phyloP scores from a whole-genome alignment of 331 rosid genomes.

The Erythrophleum ivorense region DNA sequence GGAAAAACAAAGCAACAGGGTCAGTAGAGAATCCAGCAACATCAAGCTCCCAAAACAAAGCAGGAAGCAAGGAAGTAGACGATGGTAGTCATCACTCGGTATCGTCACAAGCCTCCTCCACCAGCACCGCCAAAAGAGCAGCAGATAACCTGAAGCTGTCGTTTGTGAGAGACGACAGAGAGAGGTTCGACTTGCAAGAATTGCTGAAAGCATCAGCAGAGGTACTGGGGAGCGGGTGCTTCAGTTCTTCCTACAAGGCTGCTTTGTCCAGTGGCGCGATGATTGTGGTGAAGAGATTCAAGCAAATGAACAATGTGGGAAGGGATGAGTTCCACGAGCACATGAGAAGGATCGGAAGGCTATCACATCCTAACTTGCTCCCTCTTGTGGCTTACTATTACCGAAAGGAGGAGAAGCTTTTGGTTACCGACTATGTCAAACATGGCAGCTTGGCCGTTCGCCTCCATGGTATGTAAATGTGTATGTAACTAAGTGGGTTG shows the following conservation, averaged over 20 bases:
- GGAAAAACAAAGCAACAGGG: constrained; percentile 35
- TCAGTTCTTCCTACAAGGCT: constrained; percentile 89
- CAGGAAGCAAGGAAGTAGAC: constrained; percentile 11
- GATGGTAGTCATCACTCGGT: constrained; percentile 16
- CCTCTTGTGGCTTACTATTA: constrained; percentile 86
- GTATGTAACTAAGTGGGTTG: not conserved
- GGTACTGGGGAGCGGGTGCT: constrained; percentile 78
- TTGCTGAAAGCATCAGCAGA: constrained; percentile 83
- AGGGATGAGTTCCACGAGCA: constrained; percentile 79
- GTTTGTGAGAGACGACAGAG: constrained; percentile 69
- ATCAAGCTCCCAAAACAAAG: not conserved
- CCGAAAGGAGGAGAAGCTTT: constrained; percentile 85
- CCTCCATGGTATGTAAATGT: constrained; percentile 65
- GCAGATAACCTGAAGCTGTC: constrained; percentile 54
- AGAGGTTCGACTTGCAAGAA: constrained; percentile 70
- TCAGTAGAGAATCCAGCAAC: constrained; percentile 46
- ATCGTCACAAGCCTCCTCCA: constrained; percentile 20
- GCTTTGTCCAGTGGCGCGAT: constrained; percentile 51
- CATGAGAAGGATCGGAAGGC: constrained; percentile 79
- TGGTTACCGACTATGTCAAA: constrained; percentile 54
- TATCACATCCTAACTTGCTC: constrained; percentile 75
- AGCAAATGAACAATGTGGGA: constrained; percentile 85
- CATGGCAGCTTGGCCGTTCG: constrained; percentile 78
- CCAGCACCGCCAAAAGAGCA: constrained; percentile 35
- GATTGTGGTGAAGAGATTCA: constrained; percentile 86